Conservation (phyloP, 495 filamentous ascomycete genomes). For the Peziza echinospora region DNA sequence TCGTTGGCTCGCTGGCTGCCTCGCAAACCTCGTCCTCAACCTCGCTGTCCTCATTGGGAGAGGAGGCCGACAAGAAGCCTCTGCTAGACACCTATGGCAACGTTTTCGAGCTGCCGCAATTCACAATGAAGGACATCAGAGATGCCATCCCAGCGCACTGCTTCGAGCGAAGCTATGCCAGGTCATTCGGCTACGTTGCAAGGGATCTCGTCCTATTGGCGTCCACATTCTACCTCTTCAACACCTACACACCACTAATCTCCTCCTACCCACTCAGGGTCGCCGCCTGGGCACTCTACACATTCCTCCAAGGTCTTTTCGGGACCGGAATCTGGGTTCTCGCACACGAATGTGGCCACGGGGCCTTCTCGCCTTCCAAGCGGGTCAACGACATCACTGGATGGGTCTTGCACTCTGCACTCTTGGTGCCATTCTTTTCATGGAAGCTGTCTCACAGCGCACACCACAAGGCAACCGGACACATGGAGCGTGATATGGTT, state of each 20-base stretch:
- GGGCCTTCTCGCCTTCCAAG: conserved; percentile 65
- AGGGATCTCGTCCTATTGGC: conserved; percentile 44
- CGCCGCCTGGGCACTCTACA: conserved; percentile 45
- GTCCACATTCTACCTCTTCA: conserved; percentile 42
- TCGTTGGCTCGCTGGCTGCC: not conserved
- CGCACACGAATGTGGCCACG: conserved; percentile 74
- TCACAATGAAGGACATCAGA: conserved; percentile 58
- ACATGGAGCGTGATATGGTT: conserved; percentile 94
- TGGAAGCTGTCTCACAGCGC: conserved; percentile 88
- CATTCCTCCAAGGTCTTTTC: conserved; percentile 52
- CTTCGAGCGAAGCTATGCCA: conserved; percentile 45
- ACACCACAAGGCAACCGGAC: conserved; percentile 89
- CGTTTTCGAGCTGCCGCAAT: conserved; percentile 51
- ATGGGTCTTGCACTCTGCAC: conserved; percentile 59
- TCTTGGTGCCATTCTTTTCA: conserved; percentile 75
- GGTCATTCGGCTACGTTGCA: conserved; percentile 42
- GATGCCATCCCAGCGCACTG: conserved; percentile 69
- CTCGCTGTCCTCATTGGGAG: conserved; percentile 66
- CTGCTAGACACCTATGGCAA: conserved; percentile 49
- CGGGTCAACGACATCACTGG: conserved; percentile 67
- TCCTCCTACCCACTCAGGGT: conserved; percentile 31
- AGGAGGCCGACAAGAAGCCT: conserved; percentile 11
- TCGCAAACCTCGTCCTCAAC: conserved; percentile 42
- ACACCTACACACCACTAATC: conserved; percentile 38
- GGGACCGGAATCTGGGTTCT: conserved; percentile 68